Evolutionary conservation across 805 yeast genomes (phyloP), one percentile per base, ranked within the genome.

Genomic region (Sungouiozyma ichnusensis): DNA sequence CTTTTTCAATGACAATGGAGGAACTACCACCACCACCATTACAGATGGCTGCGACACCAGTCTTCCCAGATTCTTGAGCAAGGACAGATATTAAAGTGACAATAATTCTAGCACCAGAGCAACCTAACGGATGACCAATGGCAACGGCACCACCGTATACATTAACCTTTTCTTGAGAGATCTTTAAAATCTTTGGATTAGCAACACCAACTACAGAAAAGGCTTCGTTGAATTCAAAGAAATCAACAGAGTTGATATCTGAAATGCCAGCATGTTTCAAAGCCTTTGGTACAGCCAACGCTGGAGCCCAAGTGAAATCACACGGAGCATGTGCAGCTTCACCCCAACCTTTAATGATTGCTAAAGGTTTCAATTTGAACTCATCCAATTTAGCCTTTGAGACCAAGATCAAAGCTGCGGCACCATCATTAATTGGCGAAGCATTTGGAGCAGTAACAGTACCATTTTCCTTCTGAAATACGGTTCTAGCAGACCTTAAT

Each of bases 21-120:
- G 95, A 82, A 39, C 97, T 97, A 63, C 98, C 99, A 63, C 99
- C 99, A 58, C 99, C 99, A 72, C 99, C 98, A 66, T 92, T 92
- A 75, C 98, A 92, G 61, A 92, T 81, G 64, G 86, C 96, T 56
- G 96, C 97, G 52, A 79, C 86, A 64, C 99, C 99, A 53, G 79
- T 65, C 69, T 81, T 85, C 54, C 90, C 94, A 43, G 67, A 67
- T 72, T 92, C 97, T 69, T 90, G 96, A 33, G 66, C 51, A 60
- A 92, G 76, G 15, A 88, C 87, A 39, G 86, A 76, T 45, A 79
- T 57, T 64, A 92, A 74, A 20, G 98, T 92, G 51, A 85, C 88
- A 44, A 92, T 77, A 57, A 92, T 76, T 73, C 97, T 77, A 37
- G 94, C 94, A 65, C 97, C 97, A n/a, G 95, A 84, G 61, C 90